Evolutionary conservation across 345 rosid genomes (phyloP).

Genomic region (Euphorbia lathyris): DNA sequence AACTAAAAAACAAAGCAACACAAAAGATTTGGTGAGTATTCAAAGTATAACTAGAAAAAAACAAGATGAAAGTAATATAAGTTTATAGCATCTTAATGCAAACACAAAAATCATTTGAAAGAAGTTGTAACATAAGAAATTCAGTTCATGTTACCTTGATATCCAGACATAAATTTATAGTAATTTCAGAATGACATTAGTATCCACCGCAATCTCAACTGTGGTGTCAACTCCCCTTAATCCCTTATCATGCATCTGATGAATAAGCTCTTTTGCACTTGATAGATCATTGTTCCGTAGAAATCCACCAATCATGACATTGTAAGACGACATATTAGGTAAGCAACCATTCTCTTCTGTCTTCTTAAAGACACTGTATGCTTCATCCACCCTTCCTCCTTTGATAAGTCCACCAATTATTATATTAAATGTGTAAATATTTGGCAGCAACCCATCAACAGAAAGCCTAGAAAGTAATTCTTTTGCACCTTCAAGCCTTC

Average conservation of each 20-base stretch:
- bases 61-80: no score
- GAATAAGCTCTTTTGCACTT: neutral
- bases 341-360: neutral
- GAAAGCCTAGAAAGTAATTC: neutral
- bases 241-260: neutral
- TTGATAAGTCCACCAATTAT: neutral
- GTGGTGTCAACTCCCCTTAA: neutral
- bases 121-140: no score
- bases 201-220: neutral
- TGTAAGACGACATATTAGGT: neutral
- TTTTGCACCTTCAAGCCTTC: neutral
- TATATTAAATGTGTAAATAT: neutral
- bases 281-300: neutral
- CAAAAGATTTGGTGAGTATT: no score
- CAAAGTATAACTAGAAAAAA: no score
- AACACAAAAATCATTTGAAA: no score
- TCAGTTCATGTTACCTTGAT: no score
- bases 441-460: neutral
- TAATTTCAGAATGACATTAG: no score
- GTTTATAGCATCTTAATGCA: no score
- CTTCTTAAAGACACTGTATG: neutral
- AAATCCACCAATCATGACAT: neutral
- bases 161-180: no score
- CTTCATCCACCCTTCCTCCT: neutral
- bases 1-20: no score